A percentile compares a stretch with the other conserved stretches of the same genome.
phyloP scores from a whole-genome alignment of 192 early-diverging fungal genomes.

The Coemansia sp. region DNA sequence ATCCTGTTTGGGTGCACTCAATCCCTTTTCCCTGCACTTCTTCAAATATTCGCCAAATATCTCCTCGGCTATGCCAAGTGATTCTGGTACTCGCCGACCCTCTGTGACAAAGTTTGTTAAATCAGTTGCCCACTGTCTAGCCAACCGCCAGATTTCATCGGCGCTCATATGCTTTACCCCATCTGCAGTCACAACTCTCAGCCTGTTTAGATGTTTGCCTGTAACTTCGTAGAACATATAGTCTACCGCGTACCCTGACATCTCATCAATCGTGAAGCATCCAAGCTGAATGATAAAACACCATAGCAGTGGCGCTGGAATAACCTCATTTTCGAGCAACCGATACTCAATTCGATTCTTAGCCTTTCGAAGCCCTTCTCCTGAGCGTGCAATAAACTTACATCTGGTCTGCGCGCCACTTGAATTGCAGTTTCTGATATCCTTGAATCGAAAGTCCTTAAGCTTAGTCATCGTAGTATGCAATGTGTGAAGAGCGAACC shows the following conservation, averaged over 20 bases:
- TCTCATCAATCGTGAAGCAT: neutral
- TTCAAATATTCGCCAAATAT: conserved; percentile 12
- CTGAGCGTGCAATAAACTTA: conserved; percentile 18
- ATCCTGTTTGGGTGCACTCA: neutral
- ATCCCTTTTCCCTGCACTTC: neutral
- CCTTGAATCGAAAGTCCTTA: conserved; percentile 20
- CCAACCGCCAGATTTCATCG: conserved; percentile 2
- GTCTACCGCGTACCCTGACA: conserved; percentile 1
- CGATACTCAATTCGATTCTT: conserved; percentile 12
- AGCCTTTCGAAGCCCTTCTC: neutral
- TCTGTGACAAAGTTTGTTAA: conserved; percentile 8
- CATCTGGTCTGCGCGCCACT: too few relatives aligned
- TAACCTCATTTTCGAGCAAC: conserved; percentile 7
- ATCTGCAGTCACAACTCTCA: conserved; percentile 10
- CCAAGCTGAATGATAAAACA: conserved; percentile 16
- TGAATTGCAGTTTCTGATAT: neutral
- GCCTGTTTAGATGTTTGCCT: neutral
- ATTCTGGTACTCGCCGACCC: neutral
- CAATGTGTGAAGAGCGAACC: conserved; percentile 5
- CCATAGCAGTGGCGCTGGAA: conserved; percentile 29
- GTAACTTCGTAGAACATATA: conserved; percentile 16
- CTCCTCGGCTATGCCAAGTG: conserved; percentile 16
- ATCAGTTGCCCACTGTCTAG: conserved; percentile 10
- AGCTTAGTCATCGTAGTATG: conserved; percentile 10
- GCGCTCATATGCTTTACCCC: conserved; percentile 1